phyloP scores from a whole-genome alignment of 1,284 basidiomycete genomes.

The Earliella scabrosa region DNA sequence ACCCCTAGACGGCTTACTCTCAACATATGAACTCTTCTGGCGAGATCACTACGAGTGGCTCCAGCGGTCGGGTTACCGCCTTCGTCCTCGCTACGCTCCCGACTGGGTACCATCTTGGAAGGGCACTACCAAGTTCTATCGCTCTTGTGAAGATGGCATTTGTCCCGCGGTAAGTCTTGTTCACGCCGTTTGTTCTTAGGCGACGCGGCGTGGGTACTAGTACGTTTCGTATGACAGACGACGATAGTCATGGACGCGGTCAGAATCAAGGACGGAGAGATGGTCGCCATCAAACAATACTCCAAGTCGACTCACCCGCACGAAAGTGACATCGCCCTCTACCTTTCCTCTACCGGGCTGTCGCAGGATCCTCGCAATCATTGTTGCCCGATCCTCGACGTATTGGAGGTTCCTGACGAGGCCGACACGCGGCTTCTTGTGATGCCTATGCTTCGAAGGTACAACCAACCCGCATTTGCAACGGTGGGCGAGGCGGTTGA shows the following conservation, averaged over 20 bases:
- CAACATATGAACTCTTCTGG: conserved; percentile 5
- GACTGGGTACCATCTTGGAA: background rate
- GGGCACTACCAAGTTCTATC: background rate
- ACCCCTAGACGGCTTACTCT: no score
- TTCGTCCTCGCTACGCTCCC: conserved; percentile 8
- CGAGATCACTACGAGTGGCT: conserved; percentile 16
- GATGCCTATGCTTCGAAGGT: conserved; percentile 25
- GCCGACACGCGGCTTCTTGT: conserved; percentile 18
- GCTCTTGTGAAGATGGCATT: background rate
- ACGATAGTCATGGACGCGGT: conserved; percentile 25
- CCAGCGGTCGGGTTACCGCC: conserved; percentile 6
- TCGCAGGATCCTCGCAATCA: conserved; percentile 18
- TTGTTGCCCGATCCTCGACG: conserved; percentile 16
- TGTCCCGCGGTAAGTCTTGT: background rate
- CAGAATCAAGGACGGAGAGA: conserved; percentile 25
- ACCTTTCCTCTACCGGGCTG: conserved; percentile 4
- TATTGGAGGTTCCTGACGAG: background rate
- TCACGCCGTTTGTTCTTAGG: no score
- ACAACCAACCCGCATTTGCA: conserved; percentile 17
- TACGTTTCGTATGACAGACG: no score
- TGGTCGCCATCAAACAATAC: conserved; percentile 30
- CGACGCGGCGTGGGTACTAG: no score
- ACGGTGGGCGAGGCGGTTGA: conserved; percentile 27
- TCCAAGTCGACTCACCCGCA: conserved; percentile 9
- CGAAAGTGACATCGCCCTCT: conserved; percentile 22